phyloP scores from a whole-genome alignment of 2,329 filamentous ascomycete genomes.

The Calonectria pseudoreteaudii region DNA sequence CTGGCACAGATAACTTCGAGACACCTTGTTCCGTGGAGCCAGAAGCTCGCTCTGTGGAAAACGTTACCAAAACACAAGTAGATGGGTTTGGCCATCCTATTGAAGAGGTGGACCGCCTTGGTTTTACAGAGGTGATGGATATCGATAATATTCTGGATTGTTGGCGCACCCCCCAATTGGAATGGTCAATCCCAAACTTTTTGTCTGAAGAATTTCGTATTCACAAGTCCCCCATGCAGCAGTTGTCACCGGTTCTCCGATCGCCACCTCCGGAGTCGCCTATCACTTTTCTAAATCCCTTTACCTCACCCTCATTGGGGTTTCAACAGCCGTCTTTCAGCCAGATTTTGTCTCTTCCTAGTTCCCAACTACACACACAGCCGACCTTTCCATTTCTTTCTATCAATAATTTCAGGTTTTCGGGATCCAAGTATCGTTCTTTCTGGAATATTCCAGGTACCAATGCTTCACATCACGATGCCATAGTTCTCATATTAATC shows the following conservation, averaged over 20 bases:
- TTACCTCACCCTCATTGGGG: not conserved
- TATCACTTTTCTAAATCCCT: not conserved
- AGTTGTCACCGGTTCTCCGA: too few relatives aligned
- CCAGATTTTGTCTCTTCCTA: too few relatives aligned
- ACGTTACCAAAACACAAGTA: not conserved
- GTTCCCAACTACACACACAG: accelerated
- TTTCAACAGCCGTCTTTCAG: not conserved
- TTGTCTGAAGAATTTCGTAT: not conserved
- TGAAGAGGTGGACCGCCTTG: not conserved
- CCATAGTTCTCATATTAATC: not conserved
- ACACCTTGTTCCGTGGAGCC: not conserved
- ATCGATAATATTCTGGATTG: not conserved
- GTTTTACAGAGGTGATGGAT: not conserved
- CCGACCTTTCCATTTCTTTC: not conserved
- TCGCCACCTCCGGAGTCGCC: too few relatives aligned
- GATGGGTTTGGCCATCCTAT: not conserved
- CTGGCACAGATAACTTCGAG: too few relatives aligned
- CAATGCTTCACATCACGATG: not conserved
- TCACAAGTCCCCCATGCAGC: too few relatives aligned
- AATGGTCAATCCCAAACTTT: not conserved
- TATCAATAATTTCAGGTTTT: not conserved
- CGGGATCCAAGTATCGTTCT: not conserved
- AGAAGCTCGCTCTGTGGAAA: not conserved
- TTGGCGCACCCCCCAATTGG: not conserved
- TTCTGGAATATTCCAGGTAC: not conserved